phyloP scores from a whole-genome alignment of 805 yeast species.

The Komagataella ulmi region DNA sequence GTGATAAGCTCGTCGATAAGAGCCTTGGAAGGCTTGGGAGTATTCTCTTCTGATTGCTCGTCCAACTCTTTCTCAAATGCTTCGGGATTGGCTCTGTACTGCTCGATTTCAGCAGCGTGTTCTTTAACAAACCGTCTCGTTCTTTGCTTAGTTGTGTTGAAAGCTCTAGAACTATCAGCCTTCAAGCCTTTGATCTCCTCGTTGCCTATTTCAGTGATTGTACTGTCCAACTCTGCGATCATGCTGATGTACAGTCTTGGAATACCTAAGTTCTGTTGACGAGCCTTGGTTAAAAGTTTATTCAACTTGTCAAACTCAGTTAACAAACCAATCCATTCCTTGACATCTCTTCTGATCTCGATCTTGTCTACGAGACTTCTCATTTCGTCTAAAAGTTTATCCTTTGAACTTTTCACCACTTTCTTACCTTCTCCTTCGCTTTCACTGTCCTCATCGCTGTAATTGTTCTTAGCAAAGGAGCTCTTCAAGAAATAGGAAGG shows the following conservation, averaged over 20 bases:
- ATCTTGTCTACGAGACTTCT: conserved; percentile 50
- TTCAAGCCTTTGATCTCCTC: conserved; percentile 61
- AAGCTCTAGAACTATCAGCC: conserved; percentile 73
- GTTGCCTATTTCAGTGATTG: conserved; percentile 36
- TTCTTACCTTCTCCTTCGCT: conserved; percentile 61
- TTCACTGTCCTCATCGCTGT: conserved; percentile 25
- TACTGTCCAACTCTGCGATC: conserved; percentile 60
- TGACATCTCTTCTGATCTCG: conserved; percentile 52
- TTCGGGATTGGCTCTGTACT: conserved; percentile 59
- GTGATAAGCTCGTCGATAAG: conserved; percentile 40
- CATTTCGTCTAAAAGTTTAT: conserved; percentile 83
- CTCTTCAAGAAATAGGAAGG: conserved; percentile 44
- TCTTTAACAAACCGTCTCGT: conserved; percentile 71
- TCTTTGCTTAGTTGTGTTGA: conserved; percentile 80
- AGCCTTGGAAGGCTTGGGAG: conserved; percentile 19
- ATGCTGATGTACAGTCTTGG: conserved; percentile 63
- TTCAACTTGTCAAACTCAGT: conserved; percentile 69
- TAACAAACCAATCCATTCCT: conserved; percentile 70
- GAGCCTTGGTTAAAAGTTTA: conserved; percentile 51
- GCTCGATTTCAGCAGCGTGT: conserved; percentile 41
- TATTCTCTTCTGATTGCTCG: conserved; percentile 11
- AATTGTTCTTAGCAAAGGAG: conserved; percentile 22
- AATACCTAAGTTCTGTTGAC: conserved; percentile 62
- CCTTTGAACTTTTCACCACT: conserved; percentile 88
- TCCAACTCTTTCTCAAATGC: conserved; percentile 45